Evolutionary conservation across 441 rosid species (phyloP).

Genomic region (Euphorbia neoarborescens): DNA sequence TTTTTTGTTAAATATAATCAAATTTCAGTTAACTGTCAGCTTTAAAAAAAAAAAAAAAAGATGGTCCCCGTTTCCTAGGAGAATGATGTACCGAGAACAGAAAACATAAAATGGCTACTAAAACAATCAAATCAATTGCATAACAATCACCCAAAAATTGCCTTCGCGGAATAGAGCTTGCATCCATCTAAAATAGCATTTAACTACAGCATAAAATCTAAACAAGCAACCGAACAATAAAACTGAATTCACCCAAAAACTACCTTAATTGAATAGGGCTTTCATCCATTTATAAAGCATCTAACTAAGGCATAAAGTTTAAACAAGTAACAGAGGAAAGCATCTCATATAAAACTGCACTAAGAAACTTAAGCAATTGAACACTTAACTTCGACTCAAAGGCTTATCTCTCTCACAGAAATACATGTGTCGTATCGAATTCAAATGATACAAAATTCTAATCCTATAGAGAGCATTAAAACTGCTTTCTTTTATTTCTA

Average conservation of each 20-base stretch:
- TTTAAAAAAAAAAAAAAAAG: not conserved
- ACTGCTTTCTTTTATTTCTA: slow-evolving; percentile 81
- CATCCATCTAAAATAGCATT: not conserved
- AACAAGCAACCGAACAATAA: not conserved
- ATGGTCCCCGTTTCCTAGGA: not conserved
- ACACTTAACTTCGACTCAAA: slow-evolving; percentile 14
- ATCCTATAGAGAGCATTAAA: slow-evolving; percentile 43
- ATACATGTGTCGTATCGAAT: slow-evolving; percentile 21
- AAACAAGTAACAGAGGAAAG: slow-evolving; percentile 12
- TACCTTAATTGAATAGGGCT: not conserved
- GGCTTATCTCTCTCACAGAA: slow-evolving; percentile 16
- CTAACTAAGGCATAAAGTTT: not conserved
- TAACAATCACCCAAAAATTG: not conserved
- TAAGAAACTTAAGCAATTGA: slow-evolving; percentile 18
- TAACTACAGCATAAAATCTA: not conserved
- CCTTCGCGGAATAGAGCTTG: not conserved
- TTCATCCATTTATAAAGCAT: slow-evolving; percentile 9
- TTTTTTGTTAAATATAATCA: not conserved
- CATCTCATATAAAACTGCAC: slow-evolving; percentile 11
- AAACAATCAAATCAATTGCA: not conserved
- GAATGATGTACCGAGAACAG: not conserved
- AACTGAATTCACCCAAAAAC: not conserved
- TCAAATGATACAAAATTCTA: slow-evolving; percentile 30
- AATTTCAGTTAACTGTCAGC: too few relatives aligned
- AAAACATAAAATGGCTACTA: not conserved